phyloP scores from a whole-genome alignment of 805 yeast genomes.

The Candida palmyrensis region DNA sequence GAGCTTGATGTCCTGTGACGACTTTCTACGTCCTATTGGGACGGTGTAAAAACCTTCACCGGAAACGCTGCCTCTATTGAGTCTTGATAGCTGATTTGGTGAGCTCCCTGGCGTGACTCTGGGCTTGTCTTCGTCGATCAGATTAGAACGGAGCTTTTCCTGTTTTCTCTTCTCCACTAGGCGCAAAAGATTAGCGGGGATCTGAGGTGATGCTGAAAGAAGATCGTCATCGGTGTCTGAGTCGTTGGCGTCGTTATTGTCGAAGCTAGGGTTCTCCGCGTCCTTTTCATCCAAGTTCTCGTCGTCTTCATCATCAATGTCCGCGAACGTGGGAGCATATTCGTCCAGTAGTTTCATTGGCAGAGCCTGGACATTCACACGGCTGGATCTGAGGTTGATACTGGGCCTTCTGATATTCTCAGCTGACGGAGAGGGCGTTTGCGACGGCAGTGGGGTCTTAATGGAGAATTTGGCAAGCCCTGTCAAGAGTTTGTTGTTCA shows the following conservation, averaged over 20 bases:
- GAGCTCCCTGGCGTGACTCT: slow-evolving; percentile 26
- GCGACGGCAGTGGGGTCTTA: neutral
- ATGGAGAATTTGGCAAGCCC: neutral
- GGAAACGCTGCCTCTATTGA: slow-evolving; percentile 18
- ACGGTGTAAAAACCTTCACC: slow-evolving; percentile 13
- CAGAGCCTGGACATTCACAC: neutral
- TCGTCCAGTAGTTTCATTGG: neutral
- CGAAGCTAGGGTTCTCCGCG: no score
- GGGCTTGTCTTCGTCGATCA: slow-evolving; percentile 21
- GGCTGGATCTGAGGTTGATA: neutral
- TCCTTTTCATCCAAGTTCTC: slow-evolving; percentile 20
- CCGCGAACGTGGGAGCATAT: slow-evolving; percentile 3
- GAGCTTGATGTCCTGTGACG: slow-evolving; percentile 30
- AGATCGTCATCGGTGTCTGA: slow-evolving; percentile 41
- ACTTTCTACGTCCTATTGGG: slow-evolving; percentile 21
- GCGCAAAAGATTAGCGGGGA: slow-evolving; percentile 55
- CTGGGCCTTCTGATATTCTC: no score
- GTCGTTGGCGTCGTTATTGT: slow-evolving; percentile 26
- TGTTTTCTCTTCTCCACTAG: slow-evolving; percentile 47
- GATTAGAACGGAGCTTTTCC: slow-evolving; percentile 22
- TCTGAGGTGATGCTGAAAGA: slow-evolving; percentile 63
- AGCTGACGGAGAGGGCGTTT: neutral
- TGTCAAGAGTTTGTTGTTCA: slow-evolving; percentile 8
- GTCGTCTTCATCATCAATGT: slow-evolving; percentile 9
- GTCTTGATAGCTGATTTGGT: slow-evolving; percentile 15